These are phyloP conservation scores for Megacollybia marginata DNA, from an alignment of 768 basidiomycete species.

Conservation along the genomic window DNA sequence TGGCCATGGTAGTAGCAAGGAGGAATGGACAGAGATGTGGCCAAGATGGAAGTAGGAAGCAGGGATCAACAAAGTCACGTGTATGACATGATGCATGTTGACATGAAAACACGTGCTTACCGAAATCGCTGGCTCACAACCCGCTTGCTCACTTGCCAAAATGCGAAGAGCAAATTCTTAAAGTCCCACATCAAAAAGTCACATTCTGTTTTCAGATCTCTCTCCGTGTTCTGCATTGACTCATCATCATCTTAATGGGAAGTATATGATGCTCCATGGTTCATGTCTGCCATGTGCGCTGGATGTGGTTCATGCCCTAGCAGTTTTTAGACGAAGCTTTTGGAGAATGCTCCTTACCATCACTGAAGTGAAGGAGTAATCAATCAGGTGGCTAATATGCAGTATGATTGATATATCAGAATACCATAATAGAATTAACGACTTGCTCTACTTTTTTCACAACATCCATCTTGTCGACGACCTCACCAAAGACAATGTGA, in stretches of 20 bases:
- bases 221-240: no score
- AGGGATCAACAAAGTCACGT: no score
- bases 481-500: slow-evolving; percentile 68
- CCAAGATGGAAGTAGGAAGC: no score
- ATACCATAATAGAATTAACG: slow-evolving; percentile 7
- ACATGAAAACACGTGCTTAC: no score
- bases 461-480: slow-evolving; percentile 53
- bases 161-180: no score
- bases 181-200: no score
- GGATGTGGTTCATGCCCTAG: not conserved
- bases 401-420: not conserved
- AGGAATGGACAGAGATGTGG: no score
- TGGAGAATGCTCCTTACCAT: not conserved
- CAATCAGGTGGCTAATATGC: not conserved
- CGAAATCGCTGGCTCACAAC: no score
- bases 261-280: not conserved
- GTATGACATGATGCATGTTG: no score
- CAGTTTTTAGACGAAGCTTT: not conserved
- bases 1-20: no score
- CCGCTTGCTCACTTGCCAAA: no score
- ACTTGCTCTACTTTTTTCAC: slow-evolving; percentile 52
- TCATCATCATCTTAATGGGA: not conserved
- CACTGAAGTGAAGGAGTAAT: not conserved
- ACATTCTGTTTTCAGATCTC: no score
- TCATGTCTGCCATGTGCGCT: not conserved